Evolutionary conservation across 345 rosid genomes (phyloP), one percentile per base, ranked within the genome.

Genomic region (Odontarrhena argentea): DNA sequence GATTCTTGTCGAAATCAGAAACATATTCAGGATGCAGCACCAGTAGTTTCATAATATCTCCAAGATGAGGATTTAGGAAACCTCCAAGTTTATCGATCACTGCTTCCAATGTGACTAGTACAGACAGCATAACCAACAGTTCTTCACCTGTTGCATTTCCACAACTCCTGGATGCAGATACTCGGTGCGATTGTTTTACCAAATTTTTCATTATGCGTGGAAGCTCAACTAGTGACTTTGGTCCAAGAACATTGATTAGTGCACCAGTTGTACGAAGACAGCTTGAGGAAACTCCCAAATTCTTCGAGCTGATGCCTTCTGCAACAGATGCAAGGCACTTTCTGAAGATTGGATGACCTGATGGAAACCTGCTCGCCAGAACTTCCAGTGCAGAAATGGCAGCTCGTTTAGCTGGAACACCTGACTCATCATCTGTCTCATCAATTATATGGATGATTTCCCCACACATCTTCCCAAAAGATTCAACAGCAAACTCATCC

Each of bases 11-110:
- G 30, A 76, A 69, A 73, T 73, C 89, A 35, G 80, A 73, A 36
- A 78, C 78, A 62, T 79, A 87, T 63, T 84, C 89, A 35, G 83
- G 87, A 65, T 55, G 69, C 64, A 91, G 83, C 63, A 94, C 86
- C 80, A 85, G 43, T 54, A 94, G 76, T 77, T 79, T 67, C 22
- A 82, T 64, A 60, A 94, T 79, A 70, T 88, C 89, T 49, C 81
- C 85, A 57, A 94, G 95, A 74, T 88, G 85, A 13, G 99, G 99
- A 75, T 78, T 91, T 56, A 94, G 68, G 72, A 94, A 94, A 63
- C 96, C 89, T 60, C 96, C 99, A 68, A 94, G 89, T 76, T 91
- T 87, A 72, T 85, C 95, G 51, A 88, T 76, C 59, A 85, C 92
- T 26, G 96, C 96, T 74, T 91, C 96, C 75, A 94, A 73, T n/a